phyloP scores from a whole-genome alignment of 306 rosid species.

The Gastrolobium villosum region DNA sequence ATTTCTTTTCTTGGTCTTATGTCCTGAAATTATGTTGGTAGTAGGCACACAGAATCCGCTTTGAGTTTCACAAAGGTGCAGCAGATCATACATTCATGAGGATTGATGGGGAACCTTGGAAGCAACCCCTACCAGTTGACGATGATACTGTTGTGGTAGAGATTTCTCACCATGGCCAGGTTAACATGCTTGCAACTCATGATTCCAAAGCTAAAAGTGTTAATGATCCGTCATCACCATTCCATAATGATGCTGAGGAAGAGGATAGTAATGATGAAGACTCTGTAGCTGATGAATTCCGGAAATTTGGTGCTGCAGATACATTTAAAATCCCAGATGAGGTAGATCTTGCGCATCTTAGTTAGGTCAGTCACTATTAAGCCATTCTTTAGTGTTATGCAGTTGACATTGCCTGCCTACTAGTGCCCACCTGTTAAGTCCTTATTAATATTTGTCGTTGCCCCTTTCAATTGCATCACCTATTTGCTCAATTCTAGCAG shows the following conservation, averaged over 20 bases:
- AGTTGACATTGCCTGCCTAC: conserved; percentile 14
- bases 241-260: conserved; percentile 57
- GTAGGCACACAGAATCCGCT: conserved; percentile 80
- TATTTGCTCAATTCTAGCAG: conserved; percentile 40
- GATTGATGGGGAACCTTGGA: conserved; percentile 99
- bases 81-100: conserved; percentile 86
- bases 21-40: conserved; percentile 37
- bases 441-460: background rate
- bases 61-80: conserved; percentile 85
- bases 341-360: conserved; percentile 76
- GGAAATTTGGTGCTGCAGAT: conserved; percentile 94
- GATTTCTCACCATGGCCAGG: conserved; percentile 92
- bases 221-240: conserved; percentile 58
- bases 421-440: background rate
- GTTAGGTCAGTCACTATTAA: conserved; percentile 52
- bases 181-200: conserved; percentile 87
- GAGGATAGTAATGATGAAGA: conserved; percentile 66
- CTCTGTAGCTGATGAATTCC: conserved; percentile 67
- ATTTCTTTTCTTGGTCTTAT: conserved; percentile 13
- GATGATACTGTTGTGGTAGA: conserved; percentile 86
- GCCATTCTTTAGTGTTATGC: conserved; percentile 32
- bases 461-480: conserved; percentile 32
- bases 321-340: conserved; percentile 86
- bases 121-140: conserved; percentile 88
- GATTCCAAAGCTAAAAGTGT: conserved; percentile 71